Conservation (phyloP, 73 alveolate species). For the Tetrahymena elliotti region DNA sequence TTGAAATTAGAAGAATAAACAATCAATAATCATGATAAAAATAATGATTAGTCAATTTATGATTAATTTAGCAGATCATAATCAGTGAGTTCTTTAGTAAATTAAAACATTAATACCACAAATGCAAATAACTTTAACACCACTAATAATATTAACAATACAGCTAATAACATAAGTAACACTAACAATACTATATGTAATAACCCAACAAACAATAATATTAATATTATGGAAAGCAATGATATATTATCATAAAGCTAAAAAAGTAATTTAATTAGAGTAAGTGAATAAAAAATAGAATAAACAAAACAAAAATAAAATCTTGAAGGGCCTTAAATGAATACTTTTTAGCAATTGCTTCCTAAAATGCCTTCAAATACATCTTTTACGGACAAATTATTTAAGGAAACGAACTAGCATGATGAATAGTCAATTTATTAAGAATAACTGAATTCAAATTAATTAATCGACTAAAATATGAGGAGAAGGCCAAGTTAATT, state of each 20-base stretch:
- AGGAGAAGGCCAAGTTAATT: not conserved
- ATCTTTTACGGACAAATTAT: not conserved
- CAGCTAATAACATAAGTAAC: too few species aligned
- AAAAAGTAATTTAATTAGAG: too few species aligned
- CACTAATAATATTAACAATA: too few species aligned
- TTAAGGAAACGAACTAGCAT: not conserved
- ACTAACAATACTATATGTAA: too few species aligned
- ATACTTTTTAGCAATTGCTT: not conserved
- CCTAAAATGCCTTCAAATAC: not conserved
- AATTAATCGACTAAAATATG: not conserved
- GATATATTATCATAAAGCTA: not conserved
- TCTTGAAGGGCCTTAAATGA: not conserved
- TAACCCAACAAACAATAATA: too few species aligned
- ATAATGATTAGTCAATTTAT: not conserved
- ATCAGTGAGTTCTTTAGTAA: not conserved
- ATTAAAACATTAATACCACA: too few species aligned
- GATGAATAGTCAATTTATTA: not conserved
- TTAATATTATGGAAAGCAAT: not conserved
- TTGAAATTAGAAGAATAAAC: not conserved
- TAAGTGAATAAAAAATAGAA: not conserved
- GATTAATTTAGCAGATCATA: not conserved
- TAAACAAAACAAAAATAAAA: too few species aligned
- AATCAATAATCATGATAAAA: too few species aligned
- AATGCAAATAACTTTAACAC: too few species aligned
- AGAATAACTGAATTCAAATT: not conserved